These are phyloP conservation scores for Chlorella sp. DNA, from an alignment of 139 green algal genomes.

Conservation along the genomic window DNA sequence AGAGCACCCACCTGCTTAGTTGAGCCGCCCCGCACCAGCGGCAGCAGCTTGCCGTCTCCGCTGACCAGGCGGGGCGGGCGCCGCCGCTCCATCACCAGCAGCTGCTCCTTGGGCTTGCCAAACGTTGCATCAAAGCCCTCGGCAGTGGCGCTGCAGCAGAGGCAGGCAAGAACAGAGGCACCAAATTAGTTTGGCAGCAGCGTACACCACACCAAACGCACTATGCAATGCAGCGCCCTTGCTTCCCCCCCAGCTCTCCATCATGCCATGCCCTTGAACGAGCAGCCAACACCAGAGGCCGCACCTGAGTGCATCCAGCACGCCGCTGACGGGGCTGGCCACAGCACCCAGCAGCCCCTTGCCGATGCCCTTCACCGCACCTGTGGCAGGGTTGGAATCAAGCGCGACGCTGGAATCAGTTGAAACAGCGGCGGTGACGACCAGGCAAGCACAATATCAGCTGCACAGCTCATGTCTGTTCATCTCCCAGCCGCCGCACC, in stretches of 20 bases:
- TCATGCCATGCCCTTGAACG: no score
- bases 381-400: constrained; percentile 15
- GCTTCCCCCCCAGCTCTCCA: no score
- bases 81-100: constrained; percentile 51
- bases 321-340: constrained; percentile 80
- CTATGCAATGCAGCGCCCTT: no score
- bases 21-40: constrained; percentile 51
- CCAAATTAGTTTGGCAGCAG: no score
- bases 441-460: no score
- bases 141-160: constrained; percentile 33
- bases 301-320: constrained; percentile 70
- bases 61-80: constrained; percentile 77
- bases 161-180: no score
- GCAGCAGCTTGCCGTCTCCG: constrained; percentile 79
- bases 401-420: no score
- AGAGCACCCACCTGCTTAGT: constrained; percentile 30
- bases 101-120: constrained; percentile 47
- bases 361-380: constrained; percentile 64
- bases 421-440: no score
- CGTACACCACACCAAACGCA: no score
- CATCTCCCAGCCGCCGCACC: no score
- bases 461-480: no score
- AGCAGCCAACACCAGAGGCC: no score
- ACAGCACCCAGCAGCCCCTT: constrained; percentile 84
- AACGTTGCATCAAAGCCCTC: constrained; percentile 79